These are phyloP conservation scores for Macrophomina pseudophaseolina DNA, from an alignment of 2,329 filamentous ascomycete genomes.

Conservation along the genomic window DNA sequence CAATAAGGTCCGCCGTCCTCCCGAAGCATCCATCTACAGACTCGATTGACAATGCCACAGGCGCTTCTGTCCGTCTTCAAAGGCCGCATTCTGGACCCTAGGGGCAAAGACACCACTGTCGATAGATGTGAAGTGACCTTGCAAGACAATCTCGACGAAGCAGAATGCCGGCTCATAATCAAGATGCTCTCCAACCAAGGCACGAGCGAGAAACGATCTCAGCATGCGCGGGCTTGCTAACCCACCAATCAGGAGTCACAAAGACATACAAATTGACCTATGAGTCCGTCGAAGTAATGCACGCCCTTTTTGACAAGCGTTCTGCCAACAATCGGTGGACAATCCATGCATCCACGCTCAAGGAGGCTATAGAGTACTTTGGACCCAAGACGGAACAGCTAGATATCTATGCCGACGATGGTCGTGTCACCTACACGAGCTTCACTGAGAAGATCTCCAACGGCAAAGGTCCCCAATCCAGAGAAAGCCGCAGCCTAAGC, in stretches of 20 bases:
- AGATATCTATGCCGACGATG: constrained; percentile 75
- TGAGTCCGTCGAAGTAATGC: constrained; percentile 73
- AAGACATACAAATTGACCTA: constrained; percentile 80
- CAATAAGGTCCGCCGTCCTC: constrained; percentile 61
- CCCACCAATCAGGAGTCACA: constrained; percentile 61
- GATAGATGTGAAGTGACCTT: constrained; percentile 76
- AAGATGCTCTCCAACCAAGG: constrained; percentile 77
- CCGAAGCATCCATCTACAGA: neutral
- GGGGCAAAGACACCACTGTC: constrained; percentile 71
- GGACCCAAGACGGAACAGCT: constrained; percentile 80
- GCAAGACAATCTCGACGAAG: constrained; percentile 70
- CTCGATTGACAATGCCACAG: constrained; percentile 19
- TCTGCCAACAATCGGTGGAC: constrained; percentile 73
- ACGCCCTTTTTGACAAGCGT: constrained; percentile 73
- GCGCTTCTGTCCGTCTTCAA: constrained; percentile 75
- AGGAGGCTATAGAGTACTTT: constrained; percentile 80
- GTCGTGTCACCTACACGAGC: constrained; percentile 74
- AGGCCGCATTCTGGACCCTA: constrained; percentile 65
- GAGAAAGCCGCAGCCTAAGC: neutral
- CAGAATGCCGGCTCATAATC: constrained; percentile 74
- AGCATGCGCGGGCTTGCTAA: neutral
- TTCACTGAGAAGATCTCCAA: constrained; percentile 80
- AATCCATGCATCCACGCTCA: constrained; percentile 72
- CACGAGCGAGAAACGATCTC: constrained; percentile 36
- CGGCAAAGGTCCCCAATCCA: constrained; percentile 58